phyloP scores from a whole-genome alignment of 768 basidiomycete species.

The Bullera alba region DNA sequence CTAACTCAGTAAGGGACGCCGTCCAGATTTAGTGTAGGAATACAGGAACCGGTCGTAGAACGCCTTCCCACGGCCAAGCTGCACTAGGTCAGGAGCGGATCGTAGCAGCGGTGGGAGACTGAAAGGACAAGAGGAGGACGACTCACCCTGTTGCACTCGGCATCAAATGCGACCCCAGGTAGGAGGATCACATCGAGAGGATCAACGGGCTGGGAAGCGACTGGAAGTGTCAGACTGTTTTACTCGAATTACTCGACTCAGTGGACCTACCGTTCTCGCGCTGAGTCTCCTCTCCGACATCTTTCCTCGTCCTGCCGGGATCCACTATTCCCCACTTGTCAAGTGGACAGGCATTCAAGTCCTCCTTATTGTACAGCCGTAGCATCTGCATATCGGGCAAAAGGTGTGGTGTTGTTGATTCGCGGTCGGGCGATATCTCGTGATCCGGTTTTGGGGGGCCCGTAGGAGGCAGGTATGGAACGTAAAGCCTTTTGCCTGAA shows the following conservation, averaged over 20 bases:
- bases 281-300: conserved; percentile 3
- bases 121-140: background rate
- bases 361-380: conserved; percentile 24
- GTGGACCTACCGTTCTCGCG: conserved; percentile 25
- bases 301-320: conserved; percentile 20
- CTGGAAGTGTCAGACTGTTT: background rate
- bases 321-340: conserved; percentile 41
- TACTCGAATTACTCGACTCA: background rate
- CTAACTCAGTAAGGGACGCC: conserved; percentile 26
- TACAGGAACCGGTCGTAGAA: conserved; percentile 35
- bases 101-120: background rate
- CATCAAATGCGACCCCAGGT: conserved; percentile 40
- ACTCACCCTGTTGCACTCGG: conserved; percentile 33
- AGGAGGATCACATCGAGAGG: conserved; percentile 33
- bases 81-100: background rate
- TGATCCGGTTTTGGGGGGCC: background rate
- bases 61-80: conserved; percentile 40
- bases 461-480: conserved; percentile 19
- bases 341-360: conserved; percentile 24
- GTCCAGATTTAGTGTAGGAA: conserved; percentile 10
- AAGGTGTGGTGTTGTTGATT: background rate
- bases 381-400: conserved; percentile 31
- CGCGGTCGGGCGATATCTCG: background rate
- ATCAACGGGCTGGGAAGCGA: conserved; percentile 2
- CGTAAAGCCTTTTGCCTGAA: conserved; percentile 23